Evolutionary conservation across 164 flowering plant species (phyloP).

Genomic region (Chimonanthus salicifolius): DNA sequence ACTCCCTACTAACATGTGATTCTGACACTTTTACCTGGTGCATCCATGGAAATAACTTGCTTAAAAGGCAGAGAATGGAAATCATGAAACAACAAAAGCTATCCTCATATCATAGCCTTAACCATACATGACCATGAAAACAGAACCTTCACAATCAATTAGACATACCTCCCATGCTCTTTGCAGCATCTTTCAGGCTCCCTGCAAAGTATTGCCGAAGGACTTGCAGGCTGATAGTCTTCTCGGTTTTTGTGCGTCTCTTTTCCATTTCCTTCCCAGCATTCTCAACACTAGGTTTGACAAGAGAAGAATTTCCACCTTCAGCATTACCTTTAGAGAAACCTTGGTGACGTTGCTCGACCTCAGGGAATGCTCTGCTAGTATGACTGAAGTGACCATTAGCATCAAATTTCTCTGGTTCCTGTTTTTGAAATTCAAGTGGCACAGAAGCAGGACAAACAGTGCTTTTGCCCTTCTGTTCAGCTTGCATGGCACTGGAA

Average conservation of each 20-base stretch:
- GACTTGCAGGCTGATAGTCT: conserved; percentile 69
- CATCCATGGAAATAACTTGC: neutral
- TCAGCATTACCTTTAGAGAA: conserved; percentile 16
- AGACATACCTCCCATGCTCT: conserved; percentile 71
- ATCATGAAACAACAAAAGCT: neutral
- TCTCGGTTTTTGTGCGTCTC: conserved; percentile 62
- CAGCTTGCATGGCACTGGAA: conserved; percentile 20
- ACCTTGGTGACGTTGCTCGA: conserved; percentile 25
- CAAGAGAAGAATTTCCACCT: conserved; percentile 1
- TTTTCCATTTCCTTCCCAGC: conserved; percentile 45
- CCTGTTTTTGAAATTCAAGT: conserved; percentile 23
- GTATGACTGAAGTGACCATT: conserved; percentile 29
- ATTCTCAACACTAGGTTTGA: conserved; percentile 27
- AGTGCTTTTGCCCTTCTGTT: conserved; percentile 16
- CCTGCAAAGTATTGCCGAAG: conserved; percentile 83
- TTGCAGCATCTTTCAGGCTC: conserved; percentile 93
- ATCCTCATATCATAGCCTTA: neutral
- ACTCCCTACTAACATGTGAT: no score
- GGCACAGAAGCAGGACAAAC: conserved; percentile 7
- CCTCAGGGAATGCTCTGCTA: conserved; percentile 14
- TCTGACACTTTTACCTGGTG: neutral
- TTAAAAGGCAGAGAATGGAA: neutral
- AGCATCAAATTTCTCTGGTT: conserved; percentile 21
- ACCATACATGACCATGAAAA: neutral
- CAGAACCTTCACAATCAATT: neutral